Conservation (phyloP, 352 stramenopile species). For the Phytophthora parvispora region DNA sequence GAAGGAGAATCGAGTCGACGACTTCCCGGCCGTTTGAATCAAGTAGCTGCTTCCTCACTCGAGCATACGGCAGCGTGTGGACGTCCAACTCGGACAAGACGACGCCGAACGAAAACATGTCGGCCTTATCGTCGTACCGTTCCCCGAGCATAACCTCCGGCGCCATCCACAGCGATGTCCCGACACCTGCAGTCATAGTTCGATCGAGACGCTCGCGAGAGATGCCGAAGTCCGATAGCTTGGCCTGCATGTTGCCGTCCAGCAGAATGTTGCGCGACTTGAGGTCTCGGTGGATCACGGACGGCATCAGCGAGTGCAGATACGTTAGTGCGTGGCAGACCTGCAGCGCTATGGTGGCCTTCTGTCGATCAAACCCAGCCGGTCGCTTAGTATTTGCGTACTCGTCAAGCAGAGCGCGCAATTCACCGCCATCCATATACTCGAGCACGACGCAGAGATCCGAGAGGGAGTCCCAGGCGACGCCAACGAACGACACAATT, state of each 20-base stretch:
- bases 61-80: slow-evolving; percentile 16
- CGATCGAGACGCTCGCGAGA: slow-evolving; percentile 37
- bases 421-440: slow-evolving; percentile 58
- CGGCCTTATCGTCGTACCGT: slow-evolving; percentile 23
- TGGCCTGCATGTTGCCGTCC: slow-evolving; percentile 39
- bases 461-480: slow-evolving; percentile 42
- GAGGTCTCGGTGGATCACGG: slow-evolving; percentile 26
- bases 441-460: slow-evolving; percentile 57
- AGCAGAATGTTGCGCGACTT: slow-evolving; percentile 57
- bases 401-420: slow-evolving; percentile 41
- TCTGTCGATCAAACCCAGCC: slow-evolving; percentile 39
- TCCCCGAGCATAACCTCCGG: slow-evolving; percentile 27
- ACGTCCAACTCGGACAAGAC: slow-evolving; percentile 28
- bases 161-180: slow-evolving; percentile 27
- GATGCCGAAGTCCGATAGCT: slow-evolving; percentile 70
- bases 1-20: too few relatives aligned
- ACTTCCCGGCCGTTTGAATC: too few relatives aligned
- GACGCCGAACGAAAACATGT: slow-evolving; percentile 31
- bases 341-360: slow-evolving; percentile 43
- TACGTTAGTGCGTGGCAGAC: slow-evolving; percentile 38
- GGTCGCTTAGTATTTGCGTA: slow-evolving; percentile 8
- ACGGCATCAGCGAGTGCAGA: slow-evolving; percentile 19
- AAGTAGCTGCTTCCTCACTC: slow-evolving; percentile 8
- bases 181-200: slow-evolving; percentile 35
- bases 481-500: slow-evolving; percentile 55